Evolutionary conservation across 2,329 filamentous ascomycete genomes (phyloP).

Genomic region (Fusarium pininemorale): DNA sequence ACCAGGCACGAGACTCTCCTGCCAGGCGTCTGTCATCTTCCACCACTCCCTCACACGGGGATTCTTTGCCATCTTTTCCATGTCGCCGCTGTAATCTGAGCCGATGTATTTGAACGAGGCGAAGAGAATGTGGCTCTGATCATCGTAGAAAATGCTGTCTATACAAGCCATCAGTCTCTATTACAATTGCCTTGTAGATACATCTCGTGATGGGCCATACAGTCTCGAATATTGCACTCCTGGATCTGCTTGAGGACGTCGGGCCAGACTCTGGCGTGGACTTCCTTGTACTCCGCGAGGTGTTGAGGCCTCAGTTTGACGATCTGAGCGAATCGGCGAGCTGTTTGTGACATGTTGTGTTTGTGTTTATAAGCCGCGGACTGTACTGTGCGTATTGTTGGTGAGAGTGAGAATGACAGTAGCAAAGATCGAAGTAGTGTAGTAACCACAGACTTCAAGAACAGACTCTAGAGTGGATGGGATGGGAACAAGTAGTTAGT

Average conservation of each 20-base stretch:
- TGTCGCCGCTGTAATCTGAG: constrained; percentile 75
- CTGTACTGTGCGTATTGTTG: neutral
- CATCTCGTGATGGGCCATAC: constrained; percentile 50
- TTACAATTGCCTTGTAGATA: neutral
- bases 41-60: constrained; percentile 81
- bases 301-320: constrained; percentile 75
- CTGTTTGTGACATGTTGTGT: constrained; percentile 47
- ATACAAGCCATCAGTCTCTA: neutral
- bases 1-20: constrained; percentile 70
- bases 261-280: constrained; percentile 79
- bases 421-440: neutral
- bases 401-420: neutral
- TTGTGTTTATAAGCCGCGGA: neutral
- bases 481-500: neutral
- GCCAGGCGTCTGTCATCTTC: constrained; percentile 80
- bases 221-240: constrained; percentile 78
- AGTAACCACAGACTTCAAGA: neutral
- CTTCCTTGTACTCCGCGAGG: constrained; percentile 75
- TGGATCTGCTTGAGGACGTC: constrained; percentile 80
- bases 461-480: neutral
- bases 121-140: constrained; percentile 71
- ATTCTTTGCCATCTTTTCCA: constrained; percentile 79
- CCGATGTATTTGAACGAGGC: constrained; percentile 84
- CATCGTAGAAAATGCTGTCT: constrained; percentile 80
- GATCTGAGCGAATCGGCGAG: constrained; percentile 74